Conservation (phyloP, 2,329 filamentous ascomycete genomes). For the Capronia coronata region DNA sequence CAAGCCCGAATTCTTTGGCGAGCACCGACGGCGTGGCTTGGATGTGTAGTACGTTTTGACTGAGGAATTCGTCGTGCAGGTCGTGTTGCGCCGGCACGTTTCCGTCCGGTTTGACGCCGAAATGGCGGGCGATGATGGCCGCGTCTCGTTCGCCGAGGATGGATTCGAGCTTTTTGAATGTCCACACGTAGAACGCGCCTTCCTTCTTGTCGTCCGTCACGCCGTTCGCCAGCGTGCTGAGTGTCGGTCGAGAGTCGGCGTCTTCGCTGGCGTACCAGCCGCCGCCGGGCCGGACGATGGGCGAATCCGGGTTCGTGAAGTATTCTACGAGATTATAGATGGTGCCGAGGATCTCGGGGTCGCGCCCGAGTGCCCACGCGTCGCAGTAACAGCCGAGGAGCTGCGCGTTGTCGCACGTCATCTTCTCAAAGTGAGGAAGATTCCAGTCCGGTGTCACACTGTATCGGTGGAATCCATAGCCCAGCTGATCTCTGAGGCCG, state of each 20-base stretch:
- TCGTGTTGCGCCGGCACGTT: conserved; percentile 80
- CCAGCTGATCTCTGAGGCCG: conserved; percentile 67
- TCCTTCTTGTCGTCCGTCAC: conserved; percentile 75
- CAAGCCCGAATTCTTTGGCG: conserved; percentile 66
- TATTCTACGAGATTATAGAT: conserved; percentile 84
- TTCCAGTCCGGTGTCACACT: conserved; percentile 90
- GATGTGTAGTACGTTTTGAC: conserved; percentile 80
- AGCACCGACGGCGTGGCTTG: conserved; percentile 62
- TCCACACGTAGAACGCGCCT: conserved; percentile 94
- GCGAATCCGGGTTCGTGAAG: conserved; percentile 55
- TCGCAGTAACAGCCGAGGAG: conserved; percentile 78
- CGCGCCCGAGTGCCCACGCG: conserved; percentile 65
- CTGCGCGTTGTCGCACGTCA: conserved; percentile 87
- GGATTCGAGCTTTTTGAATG: conserved; percentile 72
- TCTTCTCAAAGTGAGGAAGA: conserved; percentile 93
- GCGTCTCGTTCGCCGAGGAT: conserved; percentile 64
- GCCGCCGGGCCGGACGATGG: conserved; percentile 61
- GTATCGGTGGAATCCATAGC: conserved; percentile 74
- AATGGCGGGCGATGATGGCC: conserved; percentile 72
- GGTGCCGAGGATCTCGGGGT: conserved; percentile 67
- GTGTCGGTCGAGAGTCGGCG: conserved; percentile 71
- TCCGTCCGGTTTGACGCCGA: conserved; percentile 74
- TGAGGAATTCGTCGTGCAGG: conserved; percentile 86
- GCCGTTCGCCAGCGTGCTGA: conserved; percentile 28
- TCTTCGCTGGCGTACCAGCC: conserved; percentile 86